phyloP scores from a whole-genome alignment of 2,329 filamentous ascomycete species.

The Fusarium torulosum region DNA sequence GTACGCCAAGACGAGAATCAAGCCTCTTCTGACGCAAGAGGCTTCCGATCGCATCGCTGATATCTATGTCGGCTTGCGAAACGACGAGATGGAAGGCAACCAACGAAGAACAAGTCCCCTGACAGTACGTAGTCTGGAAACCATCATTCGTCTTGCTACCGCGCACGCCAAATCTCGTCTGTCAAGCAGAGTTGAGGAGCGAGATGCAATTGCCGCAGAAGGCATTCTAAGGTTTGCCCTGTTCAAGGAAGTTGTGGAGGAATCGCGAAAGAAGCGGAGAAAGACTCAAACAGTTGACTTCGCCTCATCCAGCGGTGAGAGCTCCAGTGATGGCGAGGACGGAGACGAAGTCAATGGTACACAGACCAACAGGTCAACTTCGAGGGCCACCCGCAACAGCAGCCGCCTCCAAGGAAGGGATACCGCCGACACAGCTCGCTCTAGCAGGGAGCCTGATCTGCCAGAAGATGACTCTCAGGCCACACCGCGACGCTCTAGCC shows the following conservation, averaged over 20 bases:
- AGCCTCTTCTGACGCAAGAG: conserved; percentile 89
- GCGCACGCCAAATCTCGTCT: conserved; percentile 94
- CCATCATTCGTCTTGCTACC: conserved; percentile 95
- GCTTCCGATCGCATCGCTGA: conserved; percentile 92
- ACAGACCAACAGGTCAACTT: conserved; percentile 41
- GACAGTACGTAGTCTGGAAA: conserved; percentile 97
- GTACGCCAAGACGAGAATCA: conserved; percentile 92
- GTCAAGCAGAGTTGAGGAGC: conserved; percentile 88
- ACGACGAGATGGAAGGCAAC: conserved; percentile 95
- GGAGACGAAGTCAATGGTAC: conserved; percentile 68
- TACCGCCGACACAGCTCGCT: conserved; percentile 45
- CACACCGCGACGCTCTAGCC: conserved; percentile 59
- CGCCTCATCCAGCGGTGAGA: conserved; percentile 70
- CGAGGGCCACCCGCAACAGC: conserved; percentile 50
- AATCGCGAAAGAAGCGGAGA: conserved; percentile 86
- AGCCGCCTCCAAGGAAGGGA: conserved; percentile 42
- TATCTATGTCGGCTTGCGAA: conserved; percentile 91
- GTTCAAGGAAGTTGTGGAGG: conserved; percentile 92
- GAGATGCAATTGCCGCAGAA: conserved; percentile 89
- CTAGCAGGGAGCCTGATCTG: conserved; percentile 55
- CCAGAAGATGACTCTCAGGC: conserved; percentile 54
- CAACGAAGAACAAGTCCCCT: conserved; percentile 93
- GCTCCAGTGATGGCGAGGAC: conserved; percentile 67
- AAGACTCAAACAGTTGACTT: conserved; percentile 71
- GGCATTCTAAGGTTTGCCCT: conserved; percentile 92